Evolutionary conservation across 768 basidiomycete genomes (phyloP), one percentile per base, ranked within the genome.

Genomic region (Boletus insuetus): DNA sequence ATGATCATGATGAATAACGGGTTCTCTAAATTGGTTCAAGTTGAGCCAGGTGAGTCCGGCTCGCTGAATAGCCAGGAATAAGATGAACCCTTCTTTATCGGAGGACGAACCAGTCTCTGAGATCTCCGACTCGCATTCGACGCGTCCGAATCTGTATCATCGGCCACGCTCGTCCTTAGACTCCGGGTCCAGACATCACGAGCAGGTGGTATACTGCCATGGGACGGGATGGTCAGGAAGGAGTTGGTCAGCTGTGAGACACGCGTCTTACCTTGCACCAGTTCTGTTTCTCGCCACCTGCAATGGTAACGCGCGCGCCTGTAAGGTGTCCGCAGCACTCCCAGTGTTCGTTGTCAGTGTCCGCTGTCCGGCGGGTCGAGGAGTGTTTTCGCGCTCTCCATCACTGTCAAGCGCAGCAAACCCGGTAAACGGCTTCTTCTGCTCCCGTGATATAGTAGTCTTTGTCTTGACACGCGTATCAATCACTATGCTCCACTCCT

Each of bases 381-480:
- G 70, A 2, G 70, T 70, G 22, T 39, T 58, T 20, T 70, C 61
- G 20, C 31, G 34, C 12, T 65, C 65, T 11, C 37, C 46, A 11
- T 55, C 61, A 1, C n/a, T 34, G 19, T 46, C 35, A 7, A 59
- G 59, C 11, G 14, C 34, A 38, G 48, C 24, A 46, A 53, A 54
- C 6, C 22, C 5, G 3, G 38, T 24, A 14, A 57, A 53, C 1
- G 50, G 17, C 10, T 46, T 55, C 46, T 40, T 54, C 14, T 10
- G 53, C 34, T 54, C 50, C 22, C 26, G 35, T 20, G 48, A 6
- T 26, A 32, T 6, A n/a, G 19, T 16, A 12, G 24, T 19, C 39
- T 35, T 39, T 13, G 14, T 32, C 12, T 2, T 24, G 22, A 41
- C 19, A 44, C 14, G 41, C 19, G 22, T 24, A 13, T 32, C 44